Evolutionary conservation across 495 filamentous ascomycete species (phyloP).

Genomic region (Talaromyces stipitatus): DNA sequence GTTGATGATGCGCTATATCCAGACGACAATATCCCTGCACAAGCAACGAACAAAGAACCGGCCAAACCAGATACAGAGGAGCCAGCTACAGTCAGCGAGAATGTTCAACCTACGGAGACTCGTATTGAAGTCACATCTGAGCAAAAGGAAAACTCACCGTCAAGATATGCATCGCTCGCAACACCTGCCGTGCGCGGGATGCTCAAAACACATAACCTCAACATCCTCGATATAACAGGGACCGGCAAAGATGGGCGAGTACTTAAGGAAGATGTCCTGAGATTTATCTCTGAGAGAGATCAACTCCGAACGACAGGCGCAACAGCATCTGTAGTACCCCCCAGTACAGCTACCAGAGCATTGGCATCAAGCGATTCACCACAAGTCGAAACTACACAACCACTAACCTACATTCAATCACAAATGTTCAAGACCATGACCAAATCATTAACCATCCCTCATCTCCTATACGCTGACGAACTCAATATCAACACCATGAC

Average conservation of each 20-base stretch:
- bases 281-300: conserved; percentile 42
- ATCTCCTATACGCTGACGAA: conserved; percentile 88
- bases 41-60: conserved; percentile 15
- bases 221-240: conserved; percentile 69
- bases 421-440: conserved; percentile 99
- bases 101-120: background rate
- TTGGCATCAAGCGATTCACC: conserved; percentile 17
- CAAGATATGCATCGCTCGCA: conserved; percentile 63
- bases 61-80: conserved; percentile 9
- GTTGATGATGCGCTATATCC: conserved; percentile 51
- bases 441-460: conserved; percentile 77
- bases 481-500: conserved; percentile 68
- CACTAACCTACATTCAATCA: conserved; percentile 69
- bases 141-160: conserved; percentile 12
- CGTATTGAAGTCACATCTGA: background rate
- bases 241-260: conserved; percentile 92
- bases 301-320: conserved; percentile 3
- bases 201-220: conserved; percentile 64
- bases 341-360: background rate
- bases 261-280: conserved; percentile 87
- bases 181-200: conserved; percentile 91
- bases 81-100: conserved; percentile 12
- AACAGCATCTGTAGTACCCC: conserved; percentile 6
- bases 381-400: conserved; percentile 57
- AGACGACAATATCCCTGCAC: conserved; percentile 33